These are phyloP conservation scores for Puccinia novopanici DNA, from an alignment of 1,284 basidiomycete species.

Conservation along the genomic window DNA sequence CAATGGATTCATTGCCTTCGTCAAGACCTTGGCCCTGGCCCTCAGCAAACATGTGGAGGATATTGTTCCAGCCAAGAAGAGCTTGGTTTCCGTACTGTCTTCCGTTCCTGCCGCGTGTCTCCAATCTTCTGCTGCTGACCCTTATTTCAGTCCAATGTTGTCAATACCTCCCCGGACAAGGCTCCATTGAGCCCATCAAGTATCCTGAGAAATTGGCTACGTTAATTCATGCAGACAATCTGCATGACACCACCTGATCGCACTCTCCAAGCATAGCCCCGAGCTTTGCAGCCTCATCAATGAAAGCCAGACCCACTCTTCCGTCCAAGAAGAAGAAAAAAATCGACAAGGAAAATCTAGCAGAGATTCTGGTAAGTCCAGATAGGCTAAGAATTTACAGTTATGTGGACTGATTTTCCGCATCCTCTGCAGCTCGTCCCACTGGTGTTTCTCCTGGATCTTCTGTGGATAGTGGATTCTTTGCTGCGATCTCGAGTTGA, in stretches of 20 bases:
- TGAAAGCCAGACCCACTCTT: background rate
- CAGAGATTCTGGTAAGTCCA: background rate
- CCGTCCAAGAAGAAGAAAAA: no score
- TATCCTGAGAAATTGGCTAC: background rate
- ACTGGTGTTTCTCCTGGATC: background rate
- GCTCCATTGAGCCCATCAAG: background rate
- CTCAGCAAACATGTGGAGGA: background rate
- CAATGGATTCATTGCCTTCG: background rate
- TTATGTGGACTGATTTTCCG: background rate
- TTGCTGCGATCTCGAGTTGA: no score
- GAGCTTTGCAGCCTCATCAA: background rate
- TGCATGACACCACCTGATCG: background rate
- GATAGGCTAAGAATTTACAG: background rate
- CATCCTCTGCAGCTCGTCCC: background rate
- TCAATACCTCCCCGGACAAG: background rate
- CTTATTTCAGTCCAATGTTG: background rate
- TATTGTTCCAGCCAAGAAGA: constrained; percentile 1
- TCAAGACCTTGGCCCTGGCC: background rate
- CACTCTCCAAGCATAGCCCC: background rate
- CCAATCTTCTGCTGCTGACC: background rate
- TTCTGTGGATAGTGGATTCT: background rate
- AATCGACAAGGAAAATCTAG: background rate
- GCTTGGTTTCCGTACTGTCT: constrained; percentile 1
- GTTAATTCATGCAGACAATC: background rate
- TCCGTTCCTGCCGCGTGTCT: no score